Evolutionary conservation across 2,329 filamentous ascomycete genomes (phyloP), one percentile per base, ranked within the genome.

Genomic region (Exophiala sp.): DNA sequence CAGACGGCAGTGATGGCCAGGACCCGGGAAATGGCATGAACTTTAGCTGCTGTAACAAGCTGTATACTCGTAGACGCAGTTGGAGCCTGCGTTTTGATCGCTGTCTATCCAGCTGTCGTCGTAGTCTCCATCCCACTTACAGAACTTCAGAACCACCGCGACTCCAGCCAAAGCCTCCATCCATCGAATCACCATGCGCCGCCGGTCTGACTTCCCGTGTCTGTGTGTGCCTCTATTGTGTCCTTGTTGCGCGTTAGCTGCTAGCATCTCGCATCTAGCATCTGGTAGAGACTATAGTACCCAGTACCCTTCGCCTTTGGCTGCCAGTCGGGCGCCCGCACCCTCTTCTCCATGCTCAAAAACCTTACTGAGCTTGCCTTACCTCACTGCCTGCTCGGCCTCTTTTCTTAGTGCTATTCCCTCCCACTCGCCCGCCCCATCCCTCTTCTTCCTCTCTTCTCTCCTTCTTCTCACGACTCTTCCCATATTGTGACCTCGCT

Each of bases 391-490:
- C 30, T 39, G 7, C 16, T 11, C 39, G 19, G 22, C 39, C 23
- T 22, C 39, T 24, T 24, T 30, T n/a, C 41, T 16, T 45, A 21
- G 21, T 35, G 39, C 40, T 43, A 35, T 29, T 35, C 19, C 37
- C 40, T 43, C 39, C 50, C 42, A 43, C 34, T 37, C 34, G 5
- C 34, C 34, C 34, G 34, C 34, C 34, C 51, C 46, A 43, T 43
- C 55, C 46, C 43, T 53, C 48, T 43, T 43, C 47, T 24, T 41
- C 48, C 43, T 54, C 43, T 54, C 49, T 49, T 50, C 48, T 55
- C 46, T 52, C 54, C 48, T 53, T 56, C 49, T 48, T 58, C 54
- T 51, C 50, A 50, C 54, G 43, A 48, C 59, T 40, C 46, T 42
- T 40, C 41, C 43, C 48, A 52, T 54, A 48, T 54, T 48, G 46